A percentile compares a stretch with the other conserved stretches of the same genome.
These are phyloP conservation scores for Diaporthe amygdali DNA, from an alignment of 2,329 filamentous ascomycete genomes.

Conservation along the genomic window DNA sequence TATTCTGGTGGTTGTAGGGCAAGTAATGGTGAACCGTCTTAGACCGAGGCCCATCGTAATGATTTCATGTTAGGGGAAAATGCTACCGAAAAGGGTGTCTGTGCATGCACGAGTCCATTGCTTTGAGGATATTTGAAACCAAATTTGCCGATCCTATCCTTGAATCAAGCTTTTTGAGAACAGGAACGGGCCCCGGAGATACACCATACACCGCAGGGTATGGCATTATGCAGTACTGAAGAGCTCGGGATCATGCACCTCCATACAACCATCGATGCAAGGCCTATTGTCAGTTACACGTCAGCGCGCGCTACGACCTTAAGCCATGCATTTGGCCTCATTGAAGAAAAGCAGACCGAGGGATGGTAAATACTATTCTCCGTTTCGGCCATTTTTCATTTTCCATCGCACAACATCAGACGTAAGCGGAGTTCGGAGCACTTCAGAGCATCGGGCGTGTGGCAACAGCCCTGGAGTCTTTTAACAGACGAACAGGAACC, in stretches of 20 bases:
- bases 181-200: background rate
- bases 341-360: background rate
- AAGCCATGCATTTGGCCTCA: background rate
- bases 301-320: background rate
- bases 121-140: background rate
- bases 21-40: background rate
- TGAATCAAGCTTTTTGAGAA: background rate
- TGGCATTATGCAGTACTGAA: background rate
- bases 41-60: background rate
- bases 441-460: background rate
- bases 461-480: background rate
- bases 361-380: background rate
- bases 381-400: background rate
- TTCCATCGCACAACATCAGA: background rate
- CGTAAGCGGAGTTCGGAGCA: background rate
- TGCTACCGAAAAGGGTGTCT: background rate
- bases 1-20: background rate
- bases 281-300: background rate
- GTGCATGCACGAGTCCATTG: background rate
- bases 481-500: background rate
- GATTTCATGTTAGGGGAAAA: background rate
- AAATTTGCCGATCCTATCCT: background rate
- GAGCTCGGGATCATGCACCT: background rate
- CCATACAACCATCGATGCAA: background rate
- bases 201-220: background rate